Conservation (phyloP, 345 rosid species). For the Fremontodendron californicum region DNA sequence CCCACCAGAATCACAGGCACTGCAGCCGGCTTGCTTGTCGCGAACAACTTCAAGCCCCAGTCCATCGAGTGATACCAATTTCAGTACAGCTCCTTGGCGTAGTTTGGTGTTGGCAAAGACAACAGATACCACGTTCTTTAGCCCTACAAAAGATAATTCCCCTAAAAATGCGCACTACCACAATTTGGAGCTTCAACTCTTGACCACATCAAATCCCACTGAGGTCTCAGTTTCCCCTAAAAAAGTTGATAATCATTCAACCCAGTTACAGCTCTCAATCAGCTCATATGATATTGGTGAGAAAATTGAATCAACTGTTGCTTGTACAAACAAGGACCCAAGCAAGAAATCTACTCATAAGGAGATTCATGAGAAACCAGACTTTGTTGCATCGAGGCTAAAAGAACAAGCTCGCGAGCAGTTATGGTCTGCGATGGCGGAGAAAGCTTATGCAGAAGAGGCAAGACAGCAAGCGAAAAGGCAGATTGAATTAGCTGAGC, state of each 20-base stretch:
- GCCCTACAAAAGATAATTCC: conserved; percentile 22
- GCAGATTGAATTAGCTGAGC: conserved; percentile 78
- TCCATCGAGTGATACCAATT: conserved; percentile 53
- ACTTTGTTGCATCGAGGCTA: conserved; percentile 14
- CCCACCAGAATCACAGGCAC: conserved; percentile 35
- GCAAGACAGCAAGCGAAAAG: conserved; percentile 57
- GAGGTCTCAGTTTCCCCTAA: conserved; percentile 27
- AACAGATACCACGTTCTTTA: conserved; percentile 24
- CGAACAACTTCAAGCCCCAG: conserved; percentile 63
- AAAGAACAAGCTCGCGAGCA: conserved; percentile 45
- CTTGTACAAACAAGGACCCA: conserved; percentile 1
- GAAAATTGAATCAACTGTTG: conserved; percentile 19
- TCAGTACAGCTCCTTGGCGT: conserved; percentile 43
- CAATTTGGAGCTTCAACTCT: conserved; percentile 67
- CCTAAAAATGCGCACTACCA: conserved; percentile 23
- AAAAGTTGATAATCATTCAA: conserved; percentile 35
- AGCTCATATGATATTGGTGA: conserved; percentile 43
- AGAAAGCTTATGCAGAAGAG: conserved; percentile 57
- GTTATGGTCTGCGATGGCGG: conserved; percentile 51
- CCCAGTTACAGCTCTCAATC: conserved; percentile 61
- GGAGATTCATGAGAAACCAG: conserved; percentile 31
- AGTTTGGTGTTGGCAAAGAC: conserved; percentile 32
- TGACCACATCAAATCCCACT: conserved; percentile 24
- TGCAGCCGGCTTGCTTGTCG: conserved; percentile 47
- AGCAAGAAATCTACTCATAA: conserved; percentile 16